These are phyloP conservation scores for Ramalina peruviana DNA, from an alignment of 495 filamentous ascomycete genomes.

Conservation along the genomic window DNA sequence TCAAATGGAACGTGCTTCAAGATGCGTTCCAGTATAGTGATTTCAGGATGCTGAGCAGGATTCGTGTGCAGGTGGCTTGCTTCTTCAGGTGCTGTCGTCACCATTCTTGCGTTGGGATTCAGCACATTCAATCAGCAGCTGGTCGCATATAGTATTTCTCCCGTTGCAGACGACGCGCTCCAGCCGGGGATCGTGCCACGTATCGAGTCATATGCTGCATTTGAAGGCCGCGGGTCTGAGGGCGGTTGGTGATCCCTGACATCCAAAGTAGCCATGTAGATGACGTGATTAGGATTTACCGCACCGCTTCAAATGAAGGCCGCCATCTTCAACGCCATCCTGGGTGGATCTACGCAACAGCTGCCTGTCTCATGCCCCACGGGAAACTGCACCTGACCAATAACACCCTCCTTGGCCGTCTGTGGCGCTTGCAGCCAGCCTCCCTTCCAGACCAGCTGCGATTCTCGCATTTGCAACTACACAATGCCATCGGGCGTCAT, in stretches of 20 bases:
- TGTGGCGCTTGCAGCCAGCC: constrained; percentile 29
- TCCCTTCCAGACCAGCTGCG: constrained; percentile 5
- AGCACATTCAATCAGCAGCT: constrained; percentile 34
- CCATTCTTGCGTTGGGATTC: constrained; percentile 26
- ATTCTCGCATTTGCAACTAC: neutral
- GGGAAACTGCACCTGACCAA: constrained; percentile 29
- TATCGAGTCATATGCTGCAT: neutral
- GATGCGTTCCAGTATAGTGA: too few relatives aligned
- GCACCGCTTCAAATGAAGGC: constrained; percentile 21
- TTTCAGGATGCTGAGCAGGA: too few relatives aligned
- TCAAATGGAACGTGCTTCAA: neutral
- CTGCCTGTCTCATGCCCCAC: constrained; percentile 24
- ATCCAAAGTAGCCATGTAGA: neutral
- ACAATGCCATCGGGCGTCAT: neutral
- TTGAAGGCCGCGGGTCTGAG: neutral
- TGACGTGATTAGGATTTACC: too few relatives aligned
- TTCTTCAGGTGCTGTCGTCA: constrained; percentile 24
- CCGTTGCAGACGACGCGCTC: neutral
- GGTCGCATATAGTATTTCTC: constrained; percentile 9
- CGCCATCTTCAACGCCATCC: constrained; percentile 26
- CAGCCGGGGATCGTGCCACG: neutral
- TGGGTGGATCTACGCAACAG: constrained; percentile 12
- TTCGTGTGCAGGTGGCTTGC: constrained; percentile 21
- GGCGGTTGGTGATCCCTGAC: neutral
- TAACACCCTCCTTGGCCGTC: constrained; percentile 31